Conservation (phyloP, 805 yeast species). For the Candida pini region DNA sequence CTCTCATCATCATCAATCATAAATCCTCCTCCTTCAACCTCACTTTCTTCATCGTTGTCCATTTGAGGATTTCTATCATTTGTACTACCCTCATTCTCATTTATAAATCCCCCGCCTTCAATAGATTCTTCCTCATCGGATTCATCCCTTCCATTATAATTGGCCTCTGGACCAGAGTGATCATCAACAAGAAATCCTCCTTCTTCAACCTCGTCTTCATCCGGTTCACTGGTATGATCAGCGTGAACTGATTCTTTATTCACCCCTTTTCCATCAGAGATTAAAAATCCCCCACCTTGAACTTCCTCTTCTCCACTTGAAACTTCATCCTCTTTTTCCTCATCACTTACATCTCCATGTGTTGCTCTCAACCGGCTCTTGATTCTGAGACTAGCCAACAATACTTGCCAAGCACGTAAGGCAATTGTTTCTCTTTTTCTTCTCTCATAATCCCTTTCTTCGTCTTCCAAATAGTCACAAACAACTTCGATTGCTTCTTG, state of each 20-base stretch:
- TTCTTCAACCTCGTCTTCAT: constrained; percentile 2
- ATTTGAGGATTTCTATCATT: constrained; percentile 1
- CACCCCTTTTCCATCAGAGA: constrained; percentile 3
- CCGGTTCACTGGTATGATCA: constrained; percentile 2
- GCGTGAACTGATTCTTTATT: constrained; percentile 6
- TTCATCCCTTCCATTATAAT: constrained; percentile 2
- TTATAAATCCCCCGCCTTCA: constrained; percentile 20
- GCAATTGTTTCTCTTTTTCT: constrained; percentile 43
- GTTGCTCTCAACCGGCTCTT: constrained; percentile 37
- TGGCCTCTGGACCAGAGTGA: constrained; percentile 2
- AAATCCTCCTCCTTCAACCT: constrained; percentile 4
- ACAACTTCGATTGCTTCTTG: constrained; percentile 55
- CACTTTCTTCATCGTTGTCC: constrained; percentile 12
- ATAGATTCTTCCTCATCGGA: constrained; percentile 6
- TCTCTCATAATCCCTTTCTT: constrained; percentile 41
- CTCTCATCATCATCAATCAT: background rate
- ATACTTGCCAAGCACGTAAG: constrained; percentile 47
- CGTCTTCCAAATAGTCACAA: constrained; percentile 41
- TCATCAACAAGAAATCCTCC: constrained; percentile 9
- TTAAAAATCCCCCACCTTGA: constrained; percentile 18
- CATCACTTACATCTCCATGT: constrained; percentile 39
- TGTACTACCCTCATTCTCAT: constrained; percentile 5
- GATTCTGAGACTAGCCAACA: constrained; percentile 46
- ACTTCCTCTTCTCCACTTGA: constrained; percentile 11
- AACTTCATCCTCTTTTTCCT: constrained; percentile 16